Percentiles rank a stretch among this genome's conserved stretches.
Conservation (phyloP, 2,329 filamentous ascomycete genomes). For the Diaporthe nobilis region DNA sequence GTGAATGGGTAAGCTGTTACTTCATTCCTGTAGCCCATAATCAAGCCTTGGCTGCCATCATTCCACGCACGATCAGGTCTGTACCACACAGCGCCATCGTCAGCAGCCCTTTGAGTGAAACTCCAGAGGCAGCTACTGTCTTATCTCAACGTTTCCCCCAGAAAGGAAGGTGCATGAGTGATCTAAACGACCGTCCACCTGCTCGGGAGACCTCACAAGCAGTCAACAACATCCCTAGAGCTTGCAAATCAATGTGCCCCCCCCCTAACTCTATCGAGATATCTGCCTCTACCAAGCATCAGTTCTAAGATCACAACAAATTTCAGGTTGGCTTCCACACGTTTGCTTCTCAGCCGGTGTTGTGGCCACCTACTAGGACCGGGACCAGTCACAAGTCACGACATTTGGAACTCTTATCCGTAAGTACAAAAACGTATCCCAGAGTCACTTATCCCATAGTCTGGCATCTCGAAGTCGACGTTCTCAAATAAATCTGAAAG, state of each 20-base stretch:
- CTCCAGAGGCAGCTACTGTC: background rate
- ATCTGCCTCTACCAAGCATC: background rate
- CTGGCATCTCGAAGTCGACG: background rate
- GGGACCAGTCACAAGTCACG: background rate
- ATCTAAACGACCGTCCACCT: background rate
- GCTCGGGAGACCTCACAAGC: background rate
- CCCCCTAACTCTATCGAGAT: no score
- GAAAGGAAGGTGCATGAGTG: background rate
- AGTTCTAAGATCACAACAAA: background rate
- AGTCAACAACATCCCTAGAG: background rate
- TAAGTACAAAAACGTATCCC: background rate
- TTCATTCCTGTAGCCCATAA: background rate
- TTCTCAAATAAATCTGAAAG: background rate
- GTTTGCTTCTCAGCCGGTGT: background rate
- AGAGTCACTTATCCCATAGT: no score
- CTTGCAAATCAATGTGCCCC: background rate
- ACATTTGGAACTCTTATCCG: background rate
- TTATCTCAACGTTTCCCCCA: no score
- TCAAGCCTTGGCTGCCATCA: background rate
- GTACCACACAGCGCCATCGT: background rate
- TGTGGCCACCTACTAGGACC: background rate
- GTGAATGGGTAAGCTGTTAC: background rate
- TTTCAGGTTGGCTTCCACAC: no score
- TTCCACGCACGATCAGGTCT: accelerated
- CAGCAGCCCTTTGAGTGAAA: no score